Percentiles rank a stretch among this genome's conserved stretches.
Evolutionary conservation across 1,284 basidiomycete species (phyloP).

Genomic region (Papiliotrema flavescens): DNA sequence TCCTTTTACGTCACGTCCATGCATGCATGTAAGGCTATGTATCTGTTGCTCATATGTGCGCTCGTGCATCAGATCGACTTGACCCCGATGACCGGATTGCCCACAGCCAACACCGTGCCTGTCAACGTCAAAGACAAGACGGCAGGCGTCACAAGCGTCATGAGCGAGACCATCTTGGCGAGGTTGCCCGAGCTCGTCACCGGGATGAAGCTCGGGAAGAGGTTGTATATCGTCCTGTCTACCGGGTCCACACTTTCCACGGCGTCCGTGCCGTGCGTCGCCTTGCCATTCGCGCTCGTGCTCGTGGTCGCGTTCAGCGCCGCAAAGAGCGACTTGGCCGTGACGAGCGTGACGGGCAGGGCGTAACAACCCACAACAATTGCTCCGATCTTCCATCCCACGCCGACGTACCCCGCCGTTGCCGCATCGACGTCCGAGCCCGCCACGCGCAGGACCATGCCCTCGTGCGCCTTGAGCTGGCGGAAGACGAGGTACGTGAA

Average conservation of each 20-base stretch:
- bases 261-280: not conserved
- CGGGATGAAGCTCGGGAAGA: constrained; percentile 1
- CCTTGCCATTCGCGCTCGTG: not conserved
- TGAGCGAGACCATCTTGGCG: constrained; percentile 9
- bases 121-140: constrained; percentile 11
- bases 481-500: constrained; percentile 3
- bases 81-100: too few species aligned
- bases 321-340: not conserved
- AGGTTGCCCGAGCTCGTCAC: constrained; percentile 5
- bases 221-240: not conserved
- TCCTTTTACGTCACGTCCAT: too few species aligned
- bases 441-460: not conserved
- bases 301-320: not conserved
- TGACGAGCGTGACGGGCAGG: not conserved
- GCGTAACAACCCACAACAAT: not conserved
- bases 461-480: not conserved
- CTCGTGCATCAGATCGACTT: too few species aligned
- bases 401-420: not conserved
- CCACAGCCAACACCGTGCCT: constrained; percentile 38
- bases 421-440: not conserved
- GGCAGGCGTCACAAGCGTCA: constrained; percentile 6
- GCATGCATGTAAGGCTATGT: too few species aligned
- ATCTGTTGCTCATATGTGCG: too few species aligned
- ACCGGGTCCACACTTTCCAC: not conserved
- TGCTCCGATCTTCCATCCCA: constrained; percentile 1